These are phyloP conservation scores for Colletotrichum sp. DNA, from an alignment of 2,329 filamentous ascomycete species.

Conservation along the genomic window DNA sequence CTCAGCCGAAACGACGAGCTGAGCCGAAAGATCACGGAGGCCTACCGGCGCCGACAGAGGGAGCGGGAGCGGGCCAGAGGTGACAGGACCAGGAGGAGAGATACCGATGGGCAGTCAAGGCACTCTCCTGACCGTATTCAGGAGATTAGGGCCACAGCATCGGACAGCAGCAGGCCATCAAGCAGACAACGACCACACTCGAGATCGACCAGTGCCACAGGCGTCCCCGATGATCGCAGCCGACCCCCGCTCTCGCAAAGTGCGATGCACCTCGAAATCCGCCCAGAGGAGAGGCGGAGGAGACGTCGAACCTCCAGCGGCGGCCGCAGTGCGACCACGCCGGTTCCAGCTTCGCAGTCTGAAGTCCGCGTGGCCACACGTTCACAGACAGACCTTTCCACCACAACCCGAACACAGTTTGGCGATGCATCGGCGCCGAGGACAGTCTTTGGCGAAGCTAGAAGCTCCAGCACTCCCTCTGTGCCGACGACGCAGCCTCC, in stretches of 20 bases:
- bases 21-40: constrained; percentile 88
- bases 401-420: constrained; percentile 43
- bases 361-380: constrained; percentile 58
- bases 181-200: constrained; percentile 44
- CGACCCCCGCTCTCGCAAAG: constrained; percentile 55
- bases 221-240: constrained; percentile 51
- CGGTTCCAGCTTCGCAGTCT: constrained; percentile 44
- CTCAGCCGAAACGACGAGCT: constrained; percentile 86
- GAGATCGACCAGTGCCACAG: constrained; percentile 49
- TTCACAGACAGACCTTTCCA: constrained; percentile 68
- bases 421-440: constrained; percentile 41
- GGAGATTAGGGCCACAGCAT: constrained; percentile 14
- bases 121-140: constrained; percentile 28
- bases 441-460: constrained; percentile 45
- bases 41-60: constrained; percentile 78
- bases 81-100: constrained; percentile 41
- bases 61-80: constrained; percentile 38
- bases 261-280: constrained; percentile 54
- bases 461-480: constrained; percentile 45
- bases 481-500: constrained; percentile 30
- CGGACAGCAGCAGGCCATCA: constrained; percentile 28
- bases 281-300: constrained; percentile 47
- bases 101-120: constrained; percentile 43
- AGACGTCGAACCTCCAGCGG: constrained; percentile 60
- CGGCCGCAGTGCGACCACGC: constrained; percentile 59